Evolutionary conservation across 148 eudicot genomes (phyloP), one percentile per base, ranked within the genome.

Genomic region (Arctostaphylos glauca): DNA sequence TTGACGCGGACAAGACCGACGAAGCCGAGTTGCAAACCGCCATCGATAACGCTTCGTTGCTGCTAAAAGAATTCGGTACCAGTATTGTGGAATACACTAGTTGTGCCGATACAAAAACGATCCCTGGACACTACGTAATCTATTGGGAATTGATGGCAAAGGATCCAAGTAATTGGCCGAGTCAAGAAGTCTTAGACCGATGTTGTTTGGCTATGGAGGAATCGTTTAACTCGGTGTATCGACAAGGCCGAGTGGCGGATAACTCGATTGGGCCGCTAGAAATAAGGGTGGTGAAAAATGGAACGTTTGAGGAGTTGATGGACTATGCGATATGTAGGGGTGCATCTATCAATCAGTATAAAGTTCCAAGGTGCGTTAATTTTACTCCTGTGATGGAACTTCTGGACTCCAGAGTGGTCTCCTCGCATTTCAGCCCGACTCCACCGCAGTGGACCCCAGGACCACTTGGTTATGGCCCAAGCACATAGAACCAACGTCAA

Each of bases 261-360:
- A 81, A 81, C 67, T 88, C 94, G 0, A 86, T 92, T 21, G 94
- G 94, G 2, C 91, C 93, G 8, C 90, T 92, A 0, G 93, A 92
- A 87, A 89, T 92, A 52, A 88, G 90, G 59, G 89, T 92, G 0
- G 93, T 92, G 19, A 79, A 79, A 43, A 84, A 23, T 66, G 93
- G 93, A 5, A 92, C 94, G 4, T 92, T 92, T 81, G 94, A 92
- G 87, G 90, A 92, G 89, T 53, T 92, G 15, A 90, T 92, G 94
- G 94, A 92, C 59, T 90, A 90, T 50, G 92, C 94, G 5, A 81
- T 92, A 23, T 85, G 89, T 0, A 88, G 84, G 78, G 93, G 94
- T 0, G 90, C 92, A 4, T 92, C 94, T 0, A 88, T 90, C 16
- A 90, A 84, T 66, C 94, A 92, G 80, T 92, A 89, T 6, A 90